Base-by-base conservation (phyloP, 2,329 filamentous ascomycete genomes). In the Pseudopithomyces chartarum region DNA sequence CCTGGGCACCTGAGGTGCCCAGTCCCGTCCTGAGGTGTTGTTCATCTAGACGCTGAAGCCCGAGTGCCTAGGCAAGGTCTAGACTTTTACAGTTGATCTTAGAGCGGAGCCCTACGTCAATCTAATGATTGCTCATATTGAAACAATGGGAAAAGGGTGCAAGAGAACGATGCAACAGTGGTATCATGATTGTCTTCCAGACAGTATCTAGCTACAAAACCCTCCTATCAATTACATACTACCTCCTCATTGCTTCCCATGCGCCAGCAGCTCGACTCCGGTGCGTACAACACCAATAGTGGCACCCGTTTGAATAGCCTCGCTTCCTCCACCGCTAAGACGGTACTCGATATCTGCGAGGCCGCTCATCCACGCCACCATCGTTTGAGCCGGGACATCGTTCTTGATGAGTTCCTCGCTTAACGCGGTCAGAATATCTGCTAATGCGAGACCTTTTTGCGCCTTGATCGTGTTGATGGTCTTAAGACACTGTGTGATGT, bases 291-390 rank as follows among this genome's bases (percentile, higher is more conserved):
- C 91, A 1, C 94, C 95, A 11, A 98, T 91, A 44, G 97, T 82
- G 0, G 93, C 95, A 6, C 95, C 94, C 0, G 95, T 98, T 80
- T 99, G 95, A 56, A 99, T 85, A 6, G 82, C 80, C 79, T 99
- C 95, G 56, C 87, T 92, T 1, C 90, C 93, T 20, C 95, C 95
- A 42, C 92, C 90, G 33, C 93, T 90, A 6, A 99, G 81, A 59
- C 95, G 83, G 77, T 96, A 96, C 80, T 99, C 95, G 51, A 99
- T 90, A 66, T 97, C 91, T 0, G 94, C 92, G 54, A 99, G 79
- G 0, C 93, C 93, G 57, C 95, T 90, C 59, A 99, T 80, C 95
- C 95, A 99, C 2, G 88, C 86, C 51, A 98, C 90, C 82, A 95
- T 90, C 11, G 92, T 94, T 73, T 94, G 90, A 0, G 91, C 83